Base-by-base conservation (phyloP, 148 eudicot species). In the Pharnaceum exiguum region DNA sequence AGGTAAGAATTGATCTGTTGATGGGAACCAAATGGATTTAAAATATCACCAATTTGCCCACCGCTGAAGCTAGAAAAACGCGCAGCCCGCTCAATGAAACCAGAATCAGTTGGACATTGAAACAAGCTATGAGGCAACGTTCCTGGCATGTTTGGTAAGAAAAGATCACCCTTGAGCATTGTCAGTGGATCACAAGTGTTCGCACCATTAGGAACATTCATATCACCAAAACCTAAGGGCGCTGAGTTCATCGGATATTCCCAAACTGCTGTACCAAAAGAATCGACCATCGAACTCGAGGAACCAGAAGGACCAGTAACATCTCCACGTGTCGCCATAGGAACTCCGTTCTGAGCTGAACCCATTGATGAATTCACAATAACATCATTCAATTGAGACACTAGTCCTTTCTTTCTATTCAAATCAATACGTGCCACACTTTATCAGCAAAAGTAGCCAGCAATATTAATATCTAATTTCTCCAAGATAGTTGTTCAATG, bases 21-120 rank as follows among this genome's bases (percentile, higher is more conserved):
- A 46, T 73, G 68, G 12, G 68, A 45, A 52, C 72, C 62, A 62
- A 79, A 86, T 48, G 87, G 82, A 78, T 71, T 81, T 65, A 84
- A 54, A 68, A 78, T 65, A 62, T 86, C 83, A 48, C 79, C 62
- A 46, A 83, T 74, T 65, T 76, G 82, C 33, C 84, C 95, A 26
- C 80, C 85, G 53, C 79, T 75, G 33, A 94, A 94, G 67, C 85
- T 75, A 21, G 99, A 94, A 57, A 81, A 89, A 68, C 91, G 85
- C 3, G 99, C 96, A 39, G 99, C 99, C 22, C 96, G 78, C 55
- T 94, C 95, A 29, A 94, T 86, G 64, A 94, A 86, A 67, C 79
- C 95, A n/a, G 87, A 86, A 79, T 94, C 96, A 16, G 91, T 75
- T 23, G 96, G 91, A 72, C 86, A 80, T 22, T 85, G 84, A 39